Evolutionary conservation across 495 filamentous ascomycete species (phyloP), one percentile per base, ranked within the genome.

Genomic region (Hypoxylon cercidicola): DNA sequence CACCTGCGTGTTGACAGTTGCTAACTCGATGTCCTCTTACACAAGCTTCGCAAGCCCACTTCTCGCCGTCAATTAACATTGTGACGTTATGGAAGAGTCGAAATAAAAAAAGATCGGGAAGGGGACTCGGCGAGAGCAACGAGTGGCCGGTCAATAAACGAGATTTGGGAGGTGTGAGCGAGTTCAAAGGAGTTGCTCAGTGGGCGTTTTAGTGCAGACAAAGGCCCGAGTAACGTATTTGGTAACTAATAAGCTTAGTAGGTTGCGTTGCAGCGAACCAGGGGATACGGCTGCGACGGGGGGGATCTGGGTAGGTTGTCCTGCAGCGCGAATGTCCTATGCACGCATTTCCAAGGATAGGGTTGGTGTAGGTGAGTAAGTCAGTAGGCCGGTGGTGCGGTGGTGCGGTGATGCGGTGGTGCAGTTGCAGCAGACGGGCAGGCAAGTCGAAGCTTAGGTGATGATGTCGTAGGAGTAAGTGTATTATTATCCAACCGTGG

Each of bases 11-110:
- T 78, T 94, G 90, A 85, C 92, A 96, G 77, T 91, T 93, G 87
- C 91, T 96, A 74, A 96, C 92, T 74, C 92, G 89, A 82, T 96
- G 92, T 74, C 92, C 92, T 78, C 92, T 85, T 77, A 96, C 91
- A 82, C 92, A 96, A 82, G 92, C 92, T 82, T 96, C 92, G 82
- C 92, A 96, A 75, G 90, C 89, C 79, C 84, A 94, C 82, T 94
- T 94, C 82, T 94, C 91, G 76, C 91, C 91, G 79, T 92, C 85
- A 75, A 93, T 92, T 75, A 94, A 81, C 91, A 94, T 94, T 52
- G 68, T 12, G 46, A 46, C 53, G 40, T 50, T 32, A 32, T 43
- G 4, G 34, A 21, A 19, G 35, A 19, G 34, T 54, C n/a, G 41
- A 52, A 37, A 18, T 59, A 52, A 41, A 21, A 59, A 39, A 51